Base-by-base conservation (phyloP, 805 yeast genomes). In the Kazachstania viticola region DNA sequence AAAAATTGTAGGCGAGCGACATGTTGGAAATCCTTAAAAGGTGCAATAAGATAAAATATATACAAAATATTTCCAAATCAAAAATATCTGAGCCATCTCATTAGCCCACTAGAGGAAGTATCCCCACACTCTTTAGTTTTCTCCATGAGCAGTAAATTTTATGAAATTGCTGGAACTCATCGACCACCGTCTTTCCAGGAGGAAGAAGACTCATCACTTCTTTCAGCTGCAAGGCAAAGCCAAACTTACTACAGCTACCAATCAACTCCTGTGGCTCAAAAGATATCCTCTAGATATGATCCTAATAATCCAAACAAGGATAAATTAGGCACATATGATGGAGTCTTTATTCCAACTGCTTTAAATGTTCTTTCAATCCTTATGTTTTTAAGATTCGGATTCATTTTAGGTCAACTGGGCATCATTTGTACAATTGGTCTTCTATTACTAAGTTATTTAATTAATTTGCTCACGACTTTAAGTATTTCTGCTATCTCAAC, bases 401-500 rank as follows among this genome's bases (percentile, higher is more conserved):
- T 87, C 59, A 79, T 91, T 22, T 66, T 91, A 21, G 98, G 98
- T 8, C 96, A 91, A 51, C 75, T 88, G 67, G 99, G 98, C 1
- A 65, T 88, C 5, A 33, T 79, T 13, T 96, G 96, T 4, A 67
- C 94, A 3, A 45, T 85, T 16, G 56, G 72, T 1, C 58, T 88
- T 15, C 61, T 91, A 24, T 34, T 77, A 2, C 52, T 84, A 53
- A 79, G 94, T 29, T 91, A 87, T 52, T 50, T 73, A 3, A 84
- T 91, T 40, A 79, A 88, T 51, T 62, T 84, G 5, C 62, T 91
- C 34, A 91, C 98, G 0, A 83, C 94, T 0, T 58, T 91, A 42
- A 82, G 95, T 14, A 76, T 91, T 36, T 81, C 94, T 34, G 98
- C 98, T 1, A 91, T 91, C 38, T 84, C 96, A 2, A 91, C 99